Evolutionary conservation across 768 basidiomycete species (phyloP).

Genomic region (Mycena latifolia): DNA sequence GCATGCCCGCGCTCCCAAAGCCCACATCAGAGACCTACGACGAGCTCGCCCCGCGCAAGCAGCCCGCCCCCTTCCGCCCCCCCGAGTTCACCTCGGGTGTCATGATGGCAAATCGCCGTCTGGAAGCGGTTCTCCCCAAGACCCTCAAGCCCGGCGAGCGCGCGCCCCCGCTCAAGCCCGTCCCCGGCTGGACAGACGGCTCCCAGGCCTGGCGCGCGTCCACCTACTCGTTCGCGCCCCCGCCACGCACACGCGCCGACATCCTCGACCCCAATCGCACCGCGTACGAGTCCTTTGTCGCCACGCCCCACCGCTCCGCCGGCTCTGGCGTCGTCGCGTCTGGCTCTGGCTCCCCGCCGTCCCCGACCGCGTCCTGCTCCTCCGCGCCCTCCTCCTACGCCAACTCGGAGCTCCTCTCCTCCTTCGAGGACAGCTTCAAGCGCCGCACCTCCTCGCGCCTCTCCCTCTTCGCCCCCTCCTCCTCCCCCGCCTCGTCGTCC

Average conservation of each 20-base stretch:
- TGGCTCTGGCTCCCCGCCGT: conserved; percentile 46
- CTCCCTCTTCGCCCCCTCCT: conserved; percentile 58
- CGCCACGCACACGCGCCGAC: conserved; percentile 48
- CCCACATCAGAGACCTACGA: conserved; percentile 57
- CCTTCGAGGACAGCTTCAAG: conserved; percentile 27
- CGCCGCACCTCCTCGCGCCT: conserved; percentile 57
- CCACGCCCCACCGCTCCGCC: conserved; percentile 61
- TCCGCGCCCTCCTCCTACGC: conserved; percentile 46
- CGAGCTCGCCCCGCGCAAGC: conserved; percentile 38
- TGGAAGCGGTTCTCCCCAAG: conserved; percentile 59
- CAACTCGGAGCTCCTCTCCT: conserved; percentile 59
- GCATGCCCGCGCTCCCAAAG: conserved; percentile 68
- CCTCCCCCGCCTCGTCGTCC: conserved; percentile 40
- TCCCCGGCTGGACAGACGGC: conserved; percentile 80
- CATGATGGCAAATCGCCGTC: conserved; percentile 77
- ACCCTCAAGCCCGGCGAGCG: conserved; percentile 54
- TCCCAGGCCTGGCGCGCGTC: conserved; percentile 75
- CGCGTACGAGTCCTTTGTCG: conserved; percentile 59
- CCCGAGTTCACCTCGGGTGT: conserved; percentile 68
- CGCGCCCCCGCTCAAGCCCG: conserved; percentile 52
- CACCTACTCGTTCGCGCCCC: conserved; percentile 66
- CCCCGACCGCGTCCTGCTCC: conserved; percentile 50
- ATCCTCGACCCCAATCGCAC: conserved; percentile 45
- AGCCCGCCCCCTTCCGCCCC: conserved; percentile 39
- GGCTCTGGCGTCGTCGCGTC: conserved; percentile 60